A percentile compares a stretch with the other conserved stretches of the same genome.
These are phyloP conservation scores for Mycosphaerelloides madeirae DNA, from an alignment of 2,329 filamentous ascomycete genomes.

Conservation along the genomic window DNA sequence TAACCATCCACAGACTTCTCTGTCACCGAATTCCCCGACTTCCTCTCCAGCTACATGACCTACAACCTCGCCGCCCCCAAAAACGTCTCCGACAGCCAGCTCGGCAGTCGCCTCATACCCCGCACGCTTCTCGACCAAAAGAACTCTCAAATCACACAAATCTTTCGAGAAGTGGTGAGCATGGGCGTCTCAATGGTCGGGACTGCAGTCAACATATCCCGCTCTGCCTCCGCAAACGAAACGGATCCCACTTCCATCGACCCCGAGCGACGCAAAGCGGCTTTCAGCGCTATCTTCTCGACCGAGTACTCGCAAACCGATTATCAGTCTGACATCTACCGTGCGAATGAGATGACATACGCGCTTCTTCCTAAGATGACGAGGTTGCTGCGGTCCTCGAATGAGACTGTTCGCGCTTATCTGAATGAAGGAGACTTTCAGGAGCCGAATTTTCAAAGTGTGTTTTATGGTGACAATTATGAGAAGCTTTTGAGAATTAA, in stretches of 20 bases:
- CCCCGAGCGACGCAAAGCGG: background rate
- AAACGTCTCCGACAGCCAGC: background rate
- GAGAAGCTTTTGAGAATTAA: slow-evolving; percentile 34
- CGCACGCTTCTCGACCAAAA: background rate
- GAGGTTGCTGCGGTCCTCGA: too few relatives aligned
- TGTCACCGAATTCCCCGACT: background rate
- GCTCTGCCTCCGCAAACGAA: background rate
- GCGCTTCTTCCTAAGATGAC: background rate
- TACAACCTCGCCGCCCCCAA: background rate
- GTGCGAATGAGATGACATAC: background rate
- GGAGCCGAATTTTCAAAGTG: slow-evolving; percentile 10
- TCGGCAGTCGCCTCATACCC: background rate
- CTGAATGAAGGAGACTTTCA: background rate
- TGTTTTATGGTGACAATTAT: slow-evolving; percentile 43
- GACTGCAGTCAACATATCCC: background rate
- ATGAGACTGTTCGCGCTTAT: too few relatives aligned
- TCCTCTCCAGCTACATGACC: background rate
- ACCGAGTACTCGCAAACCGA: background rate
- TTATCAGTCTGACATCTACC: background rate
- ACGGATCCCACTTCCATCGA: slow-evolving; percentile 1
- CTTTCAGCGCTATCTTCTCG: background rate
- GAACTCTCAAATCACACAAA: background rate
- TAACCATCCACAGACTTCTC: background rate
- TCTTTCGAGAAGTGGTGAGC: background rate
- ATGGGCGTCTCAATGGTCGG: background rate